Percentiles rank a stretch among this genome's conserved stretches.
These are phyloP conservation scores for Globisporangium lucens DNA, from an alignment of 352 stramenopile genomes.

Conservation along the genomic window DNA sequence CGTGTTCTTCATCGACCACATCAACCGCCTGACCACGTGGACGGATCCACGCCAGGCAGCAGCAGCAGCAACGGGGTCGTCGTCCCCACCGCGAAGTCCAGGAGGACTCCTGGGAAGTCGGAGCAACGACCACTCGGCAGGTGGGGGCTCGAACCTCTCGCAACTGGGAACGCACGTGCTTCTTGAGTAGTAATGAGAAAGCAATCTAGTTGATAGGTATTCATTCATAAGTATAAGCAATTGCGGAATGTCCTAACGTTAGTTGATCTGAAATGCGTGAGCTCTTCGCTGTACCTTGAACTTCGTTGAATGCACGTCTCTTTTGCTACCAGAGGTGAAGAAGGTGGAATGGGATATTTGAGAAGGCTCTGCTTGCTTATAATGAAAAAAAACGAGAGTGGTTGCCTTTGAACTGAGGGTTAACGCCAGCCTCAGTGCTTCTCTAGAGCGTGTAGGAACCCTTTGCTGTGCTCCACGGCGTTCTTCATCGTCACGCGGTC, in stretches of 20 bases:
- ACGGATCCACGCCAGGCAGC: conserved; percentile 35
- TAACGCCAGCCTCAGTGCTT: conserved; percentile 11
- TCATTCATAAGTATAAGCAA: background rate
- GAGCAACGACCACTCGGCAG: conserved; percentile 1
- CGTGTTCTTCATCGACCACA: conserved; percentile 74
- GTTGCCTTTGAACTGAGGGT: background rate
- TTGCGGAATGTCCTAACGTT: no score
- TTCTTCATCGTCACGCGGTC: conserved; percentile 65
- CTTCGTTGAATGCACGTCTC: no score
- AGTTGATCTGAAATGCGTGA: background rate
- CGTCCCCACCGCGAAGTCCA: background rate
- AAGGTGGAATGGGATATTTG: background rate
- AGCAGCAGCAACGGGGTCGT: background rate
- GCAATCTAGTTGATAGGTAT: background rate
- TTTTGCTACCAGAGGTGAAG: background rate
- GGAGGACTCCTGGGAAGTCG: conserved; percentile 1
- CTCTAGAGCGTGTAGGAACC: conserved; percentile 31
- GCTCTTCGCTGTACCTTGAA: background rate
- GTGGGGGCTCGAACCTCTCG: conserved; percentile 14
- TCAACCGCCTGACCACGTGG: conserved; percentile 74
- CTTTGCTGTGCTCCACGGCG: conserved; percentile 65
- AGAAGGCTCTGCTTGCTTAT: background rate
- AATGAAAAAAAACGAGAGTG: background rate
- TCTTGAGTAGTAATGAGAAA: conserved; percentile 3
- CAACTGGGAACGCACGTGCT: conserved; percentile 11